Evolutionary conservation across 164 flowering plant genomes (phyloP), one percentile per base, ranked within the genome.

Genomic region (Tetrastigma voinierianum): DNA sequence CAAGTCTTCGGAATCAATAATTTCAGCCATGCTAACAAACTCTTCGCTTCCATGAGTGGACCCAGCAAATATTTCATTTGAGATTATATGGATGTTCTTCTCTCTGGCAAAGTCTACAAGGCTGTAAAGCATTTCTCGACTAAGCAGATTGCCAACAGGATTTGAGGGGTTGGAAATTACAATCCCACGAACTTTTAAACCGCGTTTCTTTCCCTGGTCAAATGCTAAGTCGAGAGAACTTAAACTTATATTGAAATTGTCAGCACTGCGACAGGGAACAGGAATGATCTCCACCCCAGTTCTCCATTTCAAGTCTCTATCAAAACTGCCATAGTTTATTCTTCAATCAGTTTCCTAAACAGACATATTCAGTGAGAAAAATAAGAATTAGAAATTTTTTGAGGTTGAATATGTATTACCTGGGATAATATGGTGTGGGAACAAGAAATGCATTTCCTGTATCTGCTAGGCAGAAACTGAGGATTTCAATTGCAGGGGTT

Each of bases 391-490:
- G 21, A 56, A 64, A 57, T 8, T 21, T 8, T 32, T 3, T 32
- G 40, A 32, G 40, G 40, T 32, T 32, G 40, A 21, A 18, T 53
- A 63, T 32, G 5, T 32, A 40, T 83, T 87, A 95, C 98, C 89
- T 80, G 7, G 98, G 99, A 65, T 78, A 77, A 79, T 86, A 89
- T 25, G 99, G 99, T 4, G 99, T 80, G 44, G 99, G 99, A 70
- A 95, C 90, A 65, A 95, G 97, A 74, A 95, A 92, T 59, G 96
- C 99, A 81, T 92, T 92, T 72, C 99, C 98, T 23, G 84, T 60
- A 71, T 95, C 99, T 48, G 98, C 99, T 46, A 95, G 74, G 82
- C 96, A 92, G 83, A 90, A 95, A 77, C 82, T 74, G 43, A 95
- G 95, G 44, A 84, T 88, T 77, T 95, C 99, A 64, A 92, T 67